A percentile compares a stretch with the other conserved stretches of the same genome.
phyloP scores from a whole-genome alignment of 768 basidiomycete genomes.

The Boletus eberwhitei region DNA sequence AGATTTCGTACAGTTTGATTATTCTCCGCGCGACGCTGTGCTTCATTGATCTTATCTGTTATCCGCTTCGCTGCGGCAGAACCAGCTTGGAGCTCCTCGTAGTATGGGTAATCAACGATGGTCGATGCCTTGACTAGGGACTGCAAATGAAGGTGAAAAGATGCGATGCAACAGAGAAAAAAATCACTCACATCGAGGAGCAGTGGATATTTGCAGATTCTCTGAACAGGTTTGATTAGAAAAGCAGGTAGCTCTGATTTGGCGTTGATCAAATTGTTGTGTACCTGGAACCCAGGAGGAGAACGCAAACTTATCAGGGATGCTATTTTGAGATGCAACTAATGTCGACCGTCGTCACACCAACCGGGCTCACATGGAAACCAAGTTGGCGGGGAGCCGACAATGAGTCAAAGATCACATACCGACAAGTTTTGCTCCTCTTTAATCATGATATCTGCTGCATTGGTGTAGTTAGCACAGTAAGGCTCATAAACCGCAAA shows the following conservation, averaged over 20 bases:
- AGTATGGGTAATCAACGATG: slow-evolving; percentile 59
- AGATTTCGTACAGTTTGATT: slow-evolving; percentile 86
- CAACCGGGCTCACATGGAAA: slow-evolving; percentile 21
- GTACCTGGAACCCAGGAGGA: slow-evolving; percentile 43
- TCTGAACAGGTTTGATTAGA: slow-evolving; percentile 97
- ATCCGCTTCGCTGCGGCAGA: slow-evolving; percentile 87
- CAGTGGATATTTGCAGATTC: slow-evolving; percentile 97
- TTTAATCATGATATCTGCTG: slow-evolving; percentile 77
- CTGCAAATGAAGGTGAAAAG: slow-evolving; percentile 35
- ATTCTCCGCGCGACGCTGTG: slow-evolving; percentile 89
- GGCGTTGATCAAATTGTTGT: slow-evolving; percentile 83
- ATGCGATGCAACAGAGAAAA: slow-evolving; percentile 10
- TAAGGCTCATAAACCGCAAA: slow-evolving; percentile 97
- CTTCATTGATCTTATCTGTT: slow-evolving; percentile 94
- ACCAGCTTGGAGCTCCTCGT: slow-evolving; percentile 80
- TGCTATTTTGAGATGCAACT: slow-evolving; percentile 18
- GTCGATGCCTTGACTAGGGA: slow-evolving; percentile 73
- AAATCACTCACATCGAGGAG: slow-evolving; percentile 72
- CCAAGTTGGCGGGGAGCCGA: slow-evolving; percentile 2
- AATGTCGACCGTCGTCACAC: slow-evolving; percentile 22
- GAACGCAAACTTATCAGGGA: slow-evolving; percentile 11
- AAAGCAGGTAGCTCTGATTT: slow-evolving; percentile 93
- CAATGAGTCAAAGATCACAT: slow-evolving; percentile 34
- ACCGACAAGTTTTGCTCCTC: slow-evolving; percentile 87
- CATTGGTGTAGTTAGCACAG: slow-evolving; percentile 91